These are phyloP conservation scores for Colletotrichum australisinense DNA, from an alignment of 2,329 filamentous ascomycete species.

Conservation along the genomic window DNA sequence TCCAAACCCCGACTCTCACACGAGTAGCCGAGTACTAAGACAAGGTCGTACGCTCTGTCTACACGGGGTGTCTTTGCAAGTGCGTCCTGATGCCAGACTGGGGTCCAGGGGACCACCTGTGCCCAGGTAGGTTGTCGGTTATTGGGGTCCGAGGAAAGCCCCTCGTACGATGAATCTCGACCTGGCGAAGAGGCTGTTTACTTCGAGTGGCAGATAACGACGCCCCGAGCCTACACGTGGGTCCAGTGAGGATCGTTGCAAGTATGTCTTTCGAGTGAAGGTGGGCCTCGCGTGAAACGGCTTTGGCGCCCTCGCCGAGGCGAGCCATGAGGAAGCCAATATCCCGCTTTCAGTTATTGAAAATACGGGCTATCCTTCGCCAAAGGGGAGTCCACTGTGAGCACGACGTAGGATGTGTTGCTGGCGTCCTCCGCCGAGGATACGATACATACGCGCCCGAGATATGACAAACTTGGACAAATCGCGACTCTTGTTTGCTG, in stretches of 20 bases:
- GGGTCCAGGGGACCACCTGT: not conserved
- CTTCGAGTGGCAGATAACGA: not conserved
- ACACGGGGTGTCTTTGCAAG: constrained; percentile 6
- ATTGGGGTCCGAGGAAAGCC: not conserved
- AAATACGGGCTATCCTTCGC: not conserved
- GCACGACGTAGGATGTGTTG: not conserved
- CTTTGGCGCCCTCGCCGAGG: not conserved
- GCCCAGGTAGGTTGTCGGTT: not conserved
- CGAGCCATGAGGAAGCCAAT: not conserved
- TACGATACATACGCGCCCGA: not conserved
- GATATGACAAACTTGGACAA: constrained; percentile 4
- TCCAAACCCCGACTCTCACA: not conserved
- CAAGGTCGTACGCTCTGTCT: not conserved
- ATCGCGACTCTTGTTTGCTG: not conserved
- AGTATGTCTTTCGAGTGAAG: not conserved
- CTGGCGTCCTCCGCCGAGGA: not conserved
- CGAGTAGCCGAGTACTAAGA: not conserved
- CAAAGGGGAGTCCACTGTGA: not conserved
- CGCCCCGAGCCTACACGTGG: not conserved
- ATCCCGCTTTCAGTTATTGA: not conserved
- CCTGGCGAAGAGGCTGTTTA: not conserved
- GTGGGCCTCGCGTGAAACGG: not conserved
- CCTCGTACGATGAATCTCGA: not conserved
- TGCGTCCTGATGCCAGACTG: not conserved
- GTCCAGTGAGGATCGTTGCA: not conserved